Conservation (phyloP, 495 filamentous ascomycete species). For the Patellaria atrata region DNA sequence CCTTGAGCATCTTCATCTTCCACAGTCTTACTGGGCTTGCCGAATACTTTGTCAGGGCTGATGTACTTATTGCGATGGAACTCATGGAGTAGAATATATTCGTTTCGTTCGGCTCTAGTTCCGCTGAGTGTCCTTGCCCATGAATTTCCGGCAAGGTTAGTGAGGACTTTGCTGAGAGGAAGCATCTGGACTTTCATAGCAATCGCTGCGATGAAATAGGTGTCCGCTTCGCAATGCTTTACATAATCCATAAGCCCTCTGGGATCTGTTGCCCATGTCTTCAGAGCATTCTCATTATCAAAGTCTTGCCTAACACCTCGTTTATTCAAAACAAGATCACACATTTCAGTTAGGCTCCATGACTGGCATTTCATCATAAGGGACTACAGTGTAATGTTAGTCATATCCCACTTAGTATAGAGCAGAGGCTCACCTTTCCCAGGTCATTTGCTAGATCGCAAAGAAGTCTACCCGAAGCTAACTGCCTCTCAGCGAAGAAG, state of each 20-base stretch:
- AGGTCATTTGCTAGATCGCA: constrained; percentile 95
- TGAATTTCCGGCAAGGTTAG: constrained; percentile 93
- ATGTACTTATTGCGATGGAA: constrained; percentile 95
- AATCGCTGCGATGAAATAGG: constrained; percentile 85
- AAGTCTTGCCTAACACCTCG: constrained; percentile 60
- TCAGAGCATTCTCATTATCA: constrained; percentile 75
- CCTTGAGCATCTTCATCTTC: constrained; percentile 60
- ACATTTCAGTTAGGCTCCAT: constrained; percentile 97
- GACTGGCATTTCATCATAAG: constrained; percentile 94
- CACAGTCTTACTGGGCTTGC: constrained; percentile 51
- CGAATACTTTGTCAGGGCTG: constrained; percentile 78
- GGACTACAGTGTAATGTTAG: constrained; percentile 42
- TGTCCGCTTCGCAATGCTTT: constrained; percentile 83
- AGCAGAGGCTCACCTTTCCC: constrained; percentile 47
- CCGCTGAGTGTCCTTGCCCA: constrained; percentile 94
- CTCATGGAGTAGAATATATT: constrained; percentile 96
- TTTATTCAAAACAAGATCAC: constrained; percentile 64
- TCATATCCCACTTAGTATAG: background rate
- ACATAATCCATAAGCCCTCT: constrained; percentile 87
- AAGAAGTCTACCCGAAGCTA: constrained; percentile 76
- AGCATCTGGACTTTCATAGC: constrained; percentile 81
- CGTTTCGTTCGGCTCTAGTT: constrained; percentile 91
- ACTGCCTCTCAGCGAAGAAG: constrained; percentile 81
- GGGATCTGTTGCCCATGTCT: constrained; percentile 71
- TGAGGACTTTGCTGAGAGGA: constrained; percentile 84